Evolutionary conservation across 768 basidiomycete genomes (phyloP), one percentile per base, ranked within the genome.

Genomic region (Pisolithus tinctorius): DNA sequence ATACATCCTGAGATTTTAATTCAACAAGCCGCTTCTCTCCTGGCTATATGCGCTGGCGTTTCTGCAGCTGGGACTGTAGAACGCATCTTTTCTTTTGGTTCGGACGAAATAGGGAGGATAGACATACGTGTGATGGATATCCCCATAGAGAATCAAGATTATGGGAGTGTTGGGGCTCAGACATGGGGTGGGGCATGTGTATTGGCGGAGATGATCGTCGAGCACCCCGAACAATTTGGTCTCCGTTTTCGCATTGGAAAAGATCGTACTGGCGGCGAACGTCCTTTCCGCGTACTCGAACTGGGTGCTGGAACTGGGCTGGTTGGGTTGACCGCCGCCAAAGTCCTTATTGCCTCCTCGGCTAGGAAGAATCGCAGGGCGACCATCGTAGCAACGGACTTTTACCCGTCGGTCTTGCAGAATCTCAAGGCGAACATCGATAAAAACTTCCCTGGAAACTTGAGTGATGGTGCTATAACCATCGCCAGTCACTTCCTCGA

Each of bases 141-240:
- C 2, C 80, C 87, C 2, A 67, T 91, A 40, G 77, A 83, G 46
- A 83, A 87, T 50, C 69, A 74, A n/a, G 84, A 88, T 57, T 84
- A 81, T 55, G 69, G 72, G 11, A 86, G 82, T 49, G 81, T 91
- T 16, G 91, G 91, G 1, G 83, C 88, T 26, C 91, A 93, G 68
- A 93, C 90, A 0, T 94, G 91, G 92, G 90, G 89, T 4, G 81
- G 85, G 9, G 85, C 88, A 3, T 90, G 85, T 57, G 79, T 93
- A 6, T 74, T 94, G 50, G 80, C 89, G 0, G 85, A 89, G 61
- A 76, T 82, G 68, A 79, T 93, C 38, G 78, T 77, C 3, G 74
- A 82, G 27, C 62, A 72, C 29, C 86, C 89, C 0, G 60, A 56
- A 3, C 55, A 55, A 26, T 89, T 85, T 60, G 77, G 77, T 8